phyloP scores from a whole-genome alignment of 306 rosid genomes.

The Lotus japonicus region DNA sequence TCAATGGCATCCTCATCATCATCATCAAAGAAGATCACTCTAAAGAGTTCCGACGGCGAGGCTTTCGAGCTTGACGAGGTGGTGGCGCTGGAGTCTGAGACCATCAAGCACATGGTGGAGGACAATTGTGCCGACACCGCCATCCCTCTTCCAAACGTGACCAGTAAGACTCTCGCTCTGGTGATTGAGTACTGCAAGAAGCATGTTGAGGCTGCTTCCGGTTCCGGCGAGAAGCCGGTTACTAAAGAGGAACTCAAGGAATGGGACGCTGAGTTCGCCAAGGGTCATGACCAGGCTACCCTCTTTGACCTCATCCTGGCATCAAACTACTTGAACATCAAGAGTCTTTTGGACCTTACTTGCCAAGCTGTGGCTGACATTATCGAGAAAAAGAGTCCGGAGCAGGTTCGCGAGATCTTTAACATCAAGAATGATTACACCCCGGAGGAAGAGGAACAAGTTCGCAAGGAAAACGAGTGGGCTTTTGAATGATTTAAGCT shows the following conservation, averaged over 20 bases:
- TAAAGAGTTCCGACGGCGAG: slow-evolving; percentile 73
- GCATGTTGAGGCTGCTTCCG: slow-evolving; percentile 48
- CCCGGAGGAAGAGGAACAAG: slow-evolving; percentile 75
- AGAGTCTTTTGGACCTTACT: slow-evolving; percentile 66
- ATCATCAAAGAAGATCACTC: slow-evolving; percentile 36
- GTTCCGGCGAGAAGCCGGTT: slow-evolving; percentile 38
- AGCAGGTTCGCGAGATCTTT: slow-evolving; percentile 69
- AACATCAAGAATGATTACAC: slow-evolving; percentile 73
- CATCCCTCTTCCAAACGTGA: slow-evolving; percentile 74
- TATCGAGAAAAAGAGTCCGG: slow-evolving; percentile 78
- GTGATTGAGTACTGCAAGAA: slow-evolving; percentile 76
- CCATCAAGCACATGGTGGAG: slow-evolving; percentile 71
- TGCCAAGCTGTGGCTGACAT: slow-evolving; percentile 78
- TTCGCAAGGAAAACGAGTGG: slow-evolving; percentile 82
- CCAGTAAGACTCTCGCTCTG: slow-evolving; percentile 71
- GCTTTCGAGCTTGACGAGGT: slow-evolving; percentile 66
- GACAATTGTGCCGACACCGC: slow-evolving; percentile 61
- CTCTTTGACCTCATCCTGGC: slow-evolving; percentile 81
- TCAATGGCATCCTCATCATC: slow-evolving; percentile 36
- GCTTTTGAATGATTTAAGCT: slow-evolving; percentile 52
- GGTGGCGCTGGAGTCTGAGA: slow-evolving; percentile 72
- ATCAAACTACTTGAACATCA: slow-evolving; percentile 74
- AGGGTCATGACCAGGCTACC: slow-evolving; percentile 69
- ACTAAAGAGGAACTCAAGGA: slow-evolving; percentile 49
- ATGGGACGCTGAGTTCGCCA: slow-evolving; percentile 66